Base-by-base conservation (phyloP, 768 basidiomycete species). In the Russula sp. region DNA sequence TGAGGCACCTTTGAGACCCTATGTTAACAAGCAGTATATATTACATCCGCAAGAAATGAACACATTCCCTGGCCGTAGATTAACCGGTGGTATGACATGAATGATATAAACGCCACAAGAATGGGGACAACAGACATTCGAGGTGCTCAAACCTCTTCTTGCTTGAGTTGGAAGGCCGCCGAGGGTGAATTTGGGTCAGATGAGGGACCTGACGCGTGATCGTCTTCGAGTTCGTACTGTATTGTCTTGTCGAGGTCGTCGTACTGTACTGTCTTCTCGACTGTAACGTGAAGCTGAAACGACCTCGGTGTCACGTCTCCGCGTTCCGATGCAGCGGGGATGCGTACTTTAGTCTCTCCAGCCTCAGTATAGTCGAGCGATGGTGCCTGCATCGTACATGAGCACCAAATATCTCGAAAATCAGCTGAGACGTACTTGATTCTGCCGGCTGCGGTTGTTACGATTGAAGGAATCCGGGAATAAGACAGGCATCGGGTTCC, bases 181-280 rank as follows among this genome's bases (percentile, higher is more conserved):
- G 41, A 7, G 2, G 32, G 22, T 10, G 34, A 42, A 29, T 52
- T 25, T 20, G 35, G 36, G 0, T 36, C 16, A 7, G 61, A 47
- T 36, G 57, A 59, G 4, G 57, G 62, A 7, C 57, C 62, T 48
- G 62, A 63, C 5, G 14, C 39, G 42, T 1, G 20, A n/a, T 57
- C 56, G 20, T 59, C 42, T 0, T 59, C 61, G 29, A 43, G 7
- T 20, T 58, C 64, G 38, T 55, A 66, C 38, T 65, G 47, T 20
- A 66, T 54, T 7, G 66, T 66, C 57, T 66, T 58, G 36, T 66
- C 59, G 45, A 65, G 25, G 25, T 29, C 25, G 29, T 58, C 64
- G 38, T 55, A 66, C 38, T 65, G 47, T 20, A 66, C 57, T 7
- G 66, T 66, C 57, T 66, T 58, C 36, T 66, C 59, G 45, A 66